Evolutionary conservation across 495 filamentous ascomycete species (phyloP).

Genomic region (Trichoderma orchidacearum): DNA sequence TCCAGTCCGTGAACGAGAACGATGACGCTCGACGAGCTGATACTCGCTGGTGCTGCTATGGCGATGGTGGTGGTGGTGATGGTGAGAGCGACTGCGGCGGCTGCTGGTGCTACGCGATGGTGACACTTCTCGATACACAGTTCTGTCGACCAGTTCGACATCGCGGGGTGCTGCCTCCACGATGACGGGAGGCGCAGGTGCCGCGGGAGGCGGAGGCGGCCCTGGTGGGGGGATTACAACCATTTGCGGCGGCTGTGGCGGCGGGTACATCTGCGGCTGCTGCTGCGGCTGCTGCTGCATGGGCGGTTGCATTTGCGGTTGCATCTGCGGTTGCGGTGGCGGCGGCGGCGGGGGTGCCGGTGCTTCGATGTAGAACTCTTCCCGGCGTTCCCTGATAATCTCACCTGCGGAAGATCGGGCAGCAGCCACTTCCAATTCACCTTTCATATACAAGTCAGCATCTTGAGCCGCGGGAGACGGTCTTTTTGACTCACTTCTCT

Average conservation of each 20-base stretch:
- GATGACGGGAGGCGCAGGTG: slow-evolving; percentile 16
- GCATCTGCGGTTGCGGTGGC: slow-evolving; percentile 7
- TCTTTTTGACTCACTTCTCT: slow-evolving; percentile 25
- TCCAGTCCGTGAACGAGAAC: slow-evolving; percentile 6
- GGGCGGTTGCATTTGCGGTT: slow-evolving; percentile 16
- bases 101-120: slow-evolving; percentile 14
- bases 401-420: slow-evolving; percentile 21
- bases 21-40: slow-evolving; percentile 15
- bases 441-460: slow-evolving; percentile 10
- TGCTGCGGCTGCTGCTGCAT: slow-evolving; percentile 8
- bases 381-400: slow-evolving; percentile 22
- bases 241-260: slow-evolving; percentile 9
- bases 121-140: slow-evolving; percentile 23
- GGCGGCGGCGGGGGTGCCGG: slow-evolving; percentile 2
- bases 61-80: slow-evolving; percentile 15
- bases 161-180: slow-evolving; percentile 18
- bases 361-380: slow-evolving; percentile 12
- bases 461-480: background rate
- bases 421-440: slow-evolving; percentile 23
- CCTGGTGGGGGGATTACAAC: slow-evolving; percentile 14
- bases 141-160: slow-evolving; percentile 24
- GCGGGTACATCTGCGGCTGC: slow-evolving; percentile 3
- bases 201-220: slow-evolving; percentile 7
- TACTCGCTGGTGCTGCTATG: background rate
- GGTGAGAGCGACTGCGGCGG: slow-evolving; percentile 12